Conservation (phyloP, 1,284 basidiomycete genomes). For the Trametes hirsuta region DNA sequence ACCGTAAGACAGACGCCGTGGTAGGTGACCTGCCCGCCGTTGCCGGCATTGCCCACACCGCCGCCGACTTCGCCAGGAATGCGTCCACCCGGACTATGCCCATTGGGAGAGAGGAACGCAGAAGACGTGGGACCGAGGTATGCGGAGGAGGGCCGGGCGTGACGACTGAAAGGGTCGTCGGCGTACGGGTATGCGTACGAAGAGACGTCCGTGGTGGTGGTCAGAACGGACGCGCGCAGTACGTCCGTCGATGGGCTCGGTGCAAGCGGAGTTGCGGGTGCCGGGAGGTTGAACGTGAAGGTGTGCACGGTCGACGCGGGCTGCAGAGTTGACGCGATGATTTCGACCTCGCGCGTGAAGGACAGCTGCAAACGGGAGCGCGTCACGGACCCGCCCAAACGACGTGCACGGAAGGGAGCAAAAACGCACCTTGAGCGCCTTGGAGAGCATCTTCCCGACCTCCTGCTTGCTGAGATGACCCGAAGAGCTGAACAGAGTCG, state of each 20-base stretch:
- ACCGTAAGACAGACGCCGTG: slow-evolving; percentile 91
- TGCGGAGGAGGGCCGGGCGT: slow-evolving; percentile 71
- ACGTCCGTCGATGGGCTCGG: slow-evolving; percentile 71
- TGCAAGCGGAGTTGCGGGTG: slow-evolving; percentile 71
- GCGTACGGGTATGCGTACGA: slow-evolving; percentile 69
- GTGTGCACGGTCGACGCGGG: slow-evolving; percentile 92
- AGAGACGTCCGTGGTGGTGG: slow-evolving; percentile 55
- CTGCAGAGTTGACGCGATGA: slow-evolving; percentile 89
- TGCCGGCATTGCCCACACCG: slow-evolving; percentile 41
- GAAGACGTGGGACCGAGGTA: slow-evolving; percentile 70
- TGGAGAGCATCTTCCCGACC: slow-evolving; percentile 86
- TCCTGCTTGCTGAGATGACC: slow-evolving; percentile 82
- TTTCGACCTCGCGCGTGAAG: slow-evolving; percentile 92
- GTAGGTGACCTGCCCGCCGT: slow-evolving; percentile 64
- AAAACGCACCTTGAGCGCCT: slow-evolving; percentile 79
- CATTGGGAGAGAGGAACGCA: slow-evolving; percentile 51
- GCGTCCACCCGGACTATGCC: slow-evolving; percentile 34
- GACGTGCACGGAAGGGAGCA: neutral
- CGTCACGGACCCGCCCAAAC: slow-evolving; percentile 7
- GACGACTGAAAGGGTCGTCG: slow-evolving; percentile 70
- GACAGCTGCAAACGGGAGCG: slow-evolving; percentile 56
- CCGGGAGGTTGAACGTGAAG: slow-evolving; percentile 85
- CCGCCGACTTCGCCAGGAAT: slow-evolving; percentile 40
- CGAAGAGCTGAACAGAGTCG: slow-evolving; percentile 58
- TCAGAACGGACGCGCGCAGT: slow-evolving; percentile 72